Evolutionary conservation across 2,329 filamentous ascomycete genomes (phyloP), one percentile per base, ranked within the genome.

Genomic region (Xylariaceae sp.): DNA sequence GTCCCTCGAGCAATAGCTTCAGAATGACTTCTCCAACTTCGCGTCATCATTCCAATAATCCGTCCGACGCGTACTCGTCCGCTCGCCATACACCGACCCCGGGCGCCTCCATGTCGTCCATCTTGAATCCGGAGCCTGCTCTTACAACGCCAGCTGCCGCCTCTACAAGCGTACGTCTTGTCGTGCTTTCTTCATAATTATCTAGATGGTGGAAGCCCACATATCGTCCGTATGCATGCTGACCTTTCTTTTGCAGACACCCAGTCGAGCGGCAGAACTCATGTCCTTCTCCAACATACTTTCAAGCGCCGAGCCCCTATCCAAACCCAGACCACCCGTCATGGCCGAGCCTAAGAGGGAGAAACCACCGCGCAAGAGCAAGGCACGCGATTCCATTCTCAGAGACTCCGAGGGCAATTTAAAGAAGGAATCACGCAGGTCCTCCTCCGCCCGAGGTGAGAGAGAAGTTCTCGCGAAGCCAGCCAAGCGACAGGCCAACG

Each of bases 201-300:
- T 3, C 14, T 15, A 22, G 40, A 18, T n/a, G 6, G 35, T 14
- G 12, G 11, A 2, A 35, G n/a, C 11, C 35, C 39, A n/a, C 38
- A 7, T 14, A 11, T 10, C 41, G 7, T 14, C 30, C 19, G 6
- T 10, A 6, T 30, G 18, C 18, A 39, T 51, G 41, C 57, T 58
- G 41, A 60, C 19, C 31, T 39, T 32, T 41, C 22, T 45, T 33
- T 2, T 39, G 32, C 67, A 90, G 81, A 87, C 86, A 44, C 81
- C 87, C 1, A 83, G 82, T 58, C 84, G 90, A 66, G 78, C 85
- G 38, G 85, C 86, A 51, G 88, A 95, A 66, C 87, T 91, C 46
- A 96, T 96, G 91, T 94, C 91, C 5, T 94, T 97, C 64, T 94
- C 90, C 58, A 96, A 91, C 66, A 95, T 97, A 52, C 84, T 97